phyloP scores from a whole-genome alignment of 1,284 basidiomycete species.

The Cryptococcus deneoformans region DNA sequence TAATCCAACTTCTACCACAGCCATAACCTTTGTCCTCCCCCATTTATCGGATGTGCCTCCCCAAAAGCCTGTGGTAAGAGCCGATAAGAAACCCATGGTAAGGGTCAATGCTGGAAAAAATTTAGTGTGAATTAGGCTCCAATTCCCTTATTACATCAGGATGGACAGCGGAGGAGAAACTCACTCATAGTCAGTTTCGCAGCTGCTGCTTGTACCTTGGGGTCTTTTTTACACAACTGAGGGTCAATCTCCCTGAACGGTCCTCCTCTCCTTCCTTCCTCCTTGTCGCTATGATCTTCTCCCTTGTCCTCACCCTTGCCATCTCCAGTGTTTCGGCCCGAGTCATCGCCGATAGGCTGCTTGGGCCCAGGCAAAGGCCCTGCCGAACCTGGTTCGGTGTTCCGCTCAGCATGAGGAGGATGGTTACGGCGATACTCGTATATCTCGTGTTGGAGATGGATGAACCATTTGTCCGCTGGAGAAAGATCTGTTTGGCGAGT shows the following conservation, averaged over 20 bases:
- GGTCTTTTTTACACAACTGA: conserved; percentile 63
- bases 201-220: conserved; percentile 66
- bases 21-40: conserved; percentile 73
- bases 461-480: conserved; percentile 46
- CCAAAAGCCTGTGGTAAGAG: conserved; percentile 85
- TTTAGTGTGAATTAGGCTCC: too few species aligned
- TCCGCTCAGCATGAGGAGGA: not conserved
- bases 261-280: not conserved
- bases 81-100: conserved; percentile 75
- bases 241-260: conserved; percentile 48
- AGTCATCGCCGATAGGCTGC: not conserved
- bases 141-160: not conserved
- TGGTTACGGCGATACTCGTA: conserved; percentile 20
- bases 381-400: not conserved
- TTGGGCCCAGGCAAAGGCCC: not conserved
- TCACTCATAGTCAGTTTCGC: conserved; percentile 65
- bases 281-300: not conserved
- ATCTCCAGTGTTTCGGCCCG: not conserved
- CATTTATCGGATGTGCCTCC: conserved; percentile 74
- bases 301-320: not conserved
- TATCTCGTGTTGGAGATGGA: conserved; percentile 36
- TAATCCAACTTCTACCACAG: conserved; percentile 65
- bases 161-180: conserved; percentile 20
- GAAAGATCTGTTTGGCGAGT: not conserved
- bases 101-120: conserved; percentile 59